Base-by-base conservation (phyloP, 345 rosid genomes). In the Trapa bicornis region DNA sequence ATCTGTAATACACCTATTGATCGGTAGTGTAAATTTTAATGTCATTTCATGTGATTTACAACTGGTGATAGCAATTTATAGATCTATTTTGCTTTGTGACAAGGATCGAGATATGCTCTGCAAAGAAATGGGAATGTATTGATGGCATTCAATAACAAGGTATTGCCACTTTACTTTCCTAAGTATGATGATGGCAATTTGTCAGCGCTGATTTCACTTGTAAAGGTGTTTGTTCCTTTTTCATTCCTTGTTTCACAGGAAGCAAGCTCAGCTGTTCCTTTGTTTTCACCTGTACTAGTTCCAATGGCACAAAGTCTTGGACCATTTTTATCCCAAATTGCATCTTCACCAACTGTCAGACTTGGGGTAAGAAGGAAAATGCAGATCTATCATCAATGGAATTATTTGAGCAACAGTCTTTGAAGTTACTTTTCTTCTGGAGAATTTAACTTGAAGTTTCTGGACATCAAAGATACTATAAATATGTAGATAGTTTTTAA, bases 111-210 rank as follows among this genome's bases (percentile, higher is more conserved):
- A 76, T 94, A 91, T 81, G 99, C 95, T 42, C 86, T 94, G 78
- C 93, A 84, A 79, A 85, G 97, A 80, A 85, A 71, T 70, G 99
- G 97, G 47, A 94, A 94, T 76, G 76, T 94, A 42, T 68, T 83
- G 68, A 89, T 91, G 89, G 87, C 99, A 66, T 94, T 89, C 81
- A 94, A 94, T 82, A 94, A 88, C 82, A 94, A 86, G 99, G 97
- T 94, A 87, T 63, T 62, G 61, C 29, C 1, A 9, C 15, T 7
- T 47, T 47, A 1, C 10, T 22, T 15, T 69, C 8, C 47, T 33
- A 22, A 37, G 57, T 33, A 35, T 16, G 64, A 38, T 52, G 64
- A 68, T 22, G 29, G 29, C 29, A 22, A 22, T 22, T 22, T 22
- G 29, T 22, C 29, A 22, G 29, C 29, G 29, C 29, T 22, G 29